Evolutionary conservation across 2,329 filamentous ascomycete genomes (phyloP).

Genomic region (Diaporthe vexans): DNA sequence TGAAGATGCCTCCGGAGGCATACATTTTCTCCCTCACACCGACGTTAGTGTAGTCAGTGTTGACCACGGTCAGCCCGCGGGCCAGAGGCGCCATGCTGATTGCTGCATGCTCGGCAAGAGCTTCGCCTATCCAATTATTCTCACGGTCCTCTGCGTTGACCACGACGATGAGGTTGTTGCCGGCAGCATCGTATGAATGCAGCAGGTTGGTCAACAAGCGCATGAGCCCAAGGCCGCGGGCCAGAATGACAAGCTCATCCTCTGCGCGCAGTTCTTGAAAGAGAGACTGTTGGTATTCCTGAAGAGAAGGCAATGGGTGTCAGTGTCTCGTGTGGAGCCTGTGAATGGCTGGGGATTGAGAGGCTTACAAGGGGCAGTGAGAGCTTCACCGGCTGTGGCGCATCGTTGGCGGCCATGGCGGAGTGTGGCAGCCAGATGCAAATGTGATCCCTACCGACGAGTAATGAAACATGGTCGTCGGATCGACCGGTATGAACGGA

Average conservation of each 20-base stretch:
- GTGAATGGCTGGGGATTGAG: background rate
- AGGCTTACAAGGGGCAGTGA: constrained; percentile 77
- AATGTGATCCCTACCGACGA: background rate
- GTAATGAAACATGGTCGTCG: constrained; percentile 34
- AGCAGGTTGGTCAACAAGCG: constrained; percentile 95
- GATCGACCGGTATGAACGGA: constrained; percentile 4
- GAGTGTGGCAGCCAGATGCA: constrained; percentile 25
- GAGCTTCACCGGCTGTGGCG: constrained; percentile 80
- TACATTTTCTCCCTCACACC: constrained; percentile 93
- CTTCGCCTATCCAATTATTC: constrained; percentile 97
- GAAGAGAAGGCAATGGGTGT: constrained; percentile 34
- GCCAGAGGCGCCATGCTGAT: constrained; percentile 87
- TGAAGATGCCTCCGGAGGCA: constrained; percentile 88
- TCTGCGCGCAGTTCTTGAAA: constrained; percentile 91
- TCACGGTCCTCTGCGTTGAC: constrained; percentile 93
- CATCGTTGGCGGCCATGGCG: constrained; percentile 42
- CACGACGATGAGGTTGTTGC: constrained; percentile 91
- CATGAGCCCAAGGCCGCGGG: constrained; percentile 90
- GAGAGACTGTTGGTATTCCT: constrained; percentile 94
- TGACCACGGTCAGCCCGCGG: constrained; percentile 89
- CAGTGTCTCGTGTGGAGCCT: constrained; percentile 38
- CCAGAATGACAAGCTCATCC: constrained; percentile 94
- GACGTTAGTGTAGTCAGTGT: constrained; percentile 93
- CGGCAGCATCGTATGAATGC: constrained; percentile 95
- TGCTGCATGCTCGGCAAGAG: constrained; percentile 93